Evolutionary conservation across 1,284 basidiomycete genomes (phyloP), one percentile per base, ranked within the genome.

Genomic region (Ceratobasidium sp.): DNA sequence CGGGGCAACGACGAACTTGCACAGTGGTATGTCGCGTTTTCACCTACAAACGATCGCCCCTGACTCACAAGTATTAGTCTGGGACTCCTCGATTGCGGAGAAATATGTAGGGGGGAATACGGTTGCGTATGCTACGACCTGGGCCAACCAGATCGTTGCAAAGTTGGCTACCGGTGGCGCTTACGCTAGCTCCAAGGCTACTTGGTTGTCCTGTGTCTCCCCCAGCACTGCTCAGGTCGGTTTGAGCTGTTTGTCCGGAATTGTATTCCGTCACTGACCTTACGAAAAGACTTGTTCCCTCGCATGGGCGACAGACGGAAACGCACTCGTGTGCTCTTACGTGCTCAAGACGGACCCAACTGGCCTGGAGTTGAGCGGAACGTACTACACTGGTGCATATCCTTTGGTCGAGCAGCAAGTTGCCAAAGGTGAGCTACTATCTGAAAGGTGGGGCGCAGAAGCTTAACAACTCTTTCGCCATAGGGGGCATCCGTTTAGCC

Each of bases 11-110:
- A 73, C 66, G 17, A 72, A 73, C 47, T 51, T 78, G 50, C 77
- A 78, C 59, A 41, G 44, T 29, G 65, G 76, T 77, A 48, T 19
- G 66, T 41, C 11, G 11, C 6, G 27, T 22, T 73, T 36, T n/a
- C 31, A 31, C n/a, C 14, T n/a, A 29, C 4, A 27, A 11, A 22
- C 8, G 33, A 24, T 45, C 17, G 33, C 11, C 4, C 36, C 36
- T 5, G 11, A 9, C 22, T 33, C 8, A 5, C 2, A 4, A 17
- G 15, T 7, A 7, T 45, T 45, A 76, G 76, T 75, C 22, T 77
- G 76, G 76, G 74, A 77, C 33, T 73, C 76, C 33, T 71, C 64
- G 4, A 77, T 77, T 29, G 44, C 65, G 48, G 75, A 75, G 36
- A 66, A 74, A 31, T 65, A 75, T 60, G 71, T 72, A 3, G 75